Evolutionary conservation across 2,329 filamentous ascomycete species (phyloP), one percentile per base, ranked within the genome.

Genomic region (Magnaporthiopsis rhizophila): DNA sequence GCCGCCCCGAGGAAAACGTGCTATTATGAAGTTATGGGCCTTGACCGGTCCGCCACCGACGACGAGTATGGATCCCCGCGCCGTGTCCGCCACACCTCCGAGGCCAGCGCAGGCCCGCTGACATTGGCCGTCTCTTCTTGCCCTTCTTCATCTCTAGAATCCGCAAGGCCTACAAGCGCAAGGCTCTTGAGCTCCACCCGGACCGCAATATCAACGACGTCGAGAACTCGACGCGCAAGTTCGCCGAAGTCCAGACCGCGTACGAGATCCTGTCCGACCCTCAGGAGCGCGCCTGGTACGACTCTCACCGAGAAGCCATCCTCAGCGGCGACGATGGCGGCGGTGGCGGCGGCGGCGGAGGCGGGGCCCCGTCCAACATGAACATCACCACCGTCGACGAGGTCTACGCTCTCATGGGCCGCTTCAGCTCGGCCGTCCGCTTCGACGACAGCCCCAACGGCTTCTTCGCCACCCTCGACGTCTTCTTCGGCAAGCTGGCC

Each of bases 211-310:
- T 90, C 74, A 89, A 90, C 70, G 89, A 97, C 72, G 88, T 89
- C 66, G 92, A 96, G 71, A 85, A 87, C 67, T 88, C 94, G 2
- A 99, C 95, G 1, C 85, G 82, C 69, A 86, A 88, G 63, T 99
- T 99, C 74, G 92, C 95, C 62, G 92, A 97, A 73, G 83, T 98
- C 34, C 94, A 97, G 75, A 85, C 92, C 50, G 95, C 95, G 60
- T 96, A 99, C 74, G 92, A 98, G 75, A 86, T 99, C n/a, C 84
- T 99, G 1, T 96, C 93, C 1, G 95, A 99, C 74, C 88, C 92
- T 13, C 94, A 99, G 74, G 95, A 99, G 75, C 87, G 95, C 69
- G 89, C 93, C 38, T 99, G 95, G 95, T 99, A 99, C 78, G 94
- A 99, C 77, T 92, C 92, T 3, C 95, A 99, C 73, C 89, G 92